Conservation (phyloP, 1,284 basidiomycete species). For the Sporisorium iseilematis-ciliati region DNA sequence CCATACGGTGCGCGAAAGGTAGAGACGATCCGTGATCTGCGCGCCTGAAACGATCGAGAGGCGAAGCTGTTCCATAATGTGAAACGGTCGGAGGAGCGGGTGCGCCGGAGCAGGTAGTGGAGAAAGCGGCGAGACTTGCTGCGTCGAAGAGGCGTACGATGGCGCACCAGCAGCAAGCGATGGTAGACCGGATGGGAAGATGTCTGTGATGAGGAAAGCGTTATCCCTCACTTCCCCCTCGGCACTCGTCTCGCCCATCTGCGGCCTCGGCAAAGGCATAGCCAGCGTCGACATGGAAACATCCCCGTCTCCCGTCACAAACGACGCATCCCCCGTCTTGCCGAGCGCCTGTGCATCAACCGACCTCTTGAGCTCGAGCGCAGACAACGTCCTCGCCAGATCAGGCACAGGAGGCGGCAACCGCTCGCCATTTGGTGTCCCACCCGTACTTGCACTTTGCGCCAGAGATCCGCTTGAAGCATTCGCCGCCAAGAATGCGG, state of each 20-base stretch:
- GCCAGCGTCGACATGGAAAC: slow-evolving; percentile 11
- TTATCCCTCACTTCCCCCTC: not conserved
- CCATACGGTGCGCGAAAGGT: slow-evolving; percentile 91
- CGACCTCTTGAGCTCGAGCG: slow-evolving; percentile 28
- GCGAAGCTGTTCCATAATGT: slow-evolving; percentile 34
- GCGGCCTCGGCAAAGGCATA: slow-evolving; percentile 33
- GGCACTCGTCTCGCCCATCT: not conserved
- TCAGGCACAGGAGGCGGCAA: slow-evolving; percentile 50
- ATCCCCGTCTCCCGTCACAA: slow-evolving; percentile 9
- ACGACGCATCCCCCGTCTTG: not conserved
- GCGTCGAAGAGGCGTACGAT: slow-evolving; percentile 37
- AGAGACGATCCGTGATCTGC: slow-evolving; percentile 86
- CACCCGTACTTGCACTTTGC: not conserved
- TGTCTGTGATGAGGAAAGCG: slow-evolving; percentile 39
- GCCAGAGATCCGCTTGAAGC: slow-evolving; percentile 6
- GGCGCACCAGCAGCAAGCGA: slow-evolving; percentile 50
- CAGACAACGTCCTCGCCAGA: slow-evolving; percentile 52
- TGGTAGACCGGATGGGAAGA: slow-evolving; percentile 58
- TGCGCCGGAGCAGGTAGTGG: slow-evolving; percentile 7
- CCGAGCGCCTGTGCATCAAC: not conserved
- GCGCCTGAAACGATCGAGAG: slow-evolving; percentile 74
- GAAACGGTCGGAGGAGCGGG: slow-evolving; percentile 45
- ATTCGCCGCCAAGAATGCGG: slow-evolving; percentile 35
- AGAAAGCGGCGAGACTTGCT: slow-evolving; percentile 2
- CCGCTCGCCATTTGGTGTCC: slow-evolving; percentile 3